Conservation (phyloP, 345 rosid species). For the Carallia brachiata region DNA sequence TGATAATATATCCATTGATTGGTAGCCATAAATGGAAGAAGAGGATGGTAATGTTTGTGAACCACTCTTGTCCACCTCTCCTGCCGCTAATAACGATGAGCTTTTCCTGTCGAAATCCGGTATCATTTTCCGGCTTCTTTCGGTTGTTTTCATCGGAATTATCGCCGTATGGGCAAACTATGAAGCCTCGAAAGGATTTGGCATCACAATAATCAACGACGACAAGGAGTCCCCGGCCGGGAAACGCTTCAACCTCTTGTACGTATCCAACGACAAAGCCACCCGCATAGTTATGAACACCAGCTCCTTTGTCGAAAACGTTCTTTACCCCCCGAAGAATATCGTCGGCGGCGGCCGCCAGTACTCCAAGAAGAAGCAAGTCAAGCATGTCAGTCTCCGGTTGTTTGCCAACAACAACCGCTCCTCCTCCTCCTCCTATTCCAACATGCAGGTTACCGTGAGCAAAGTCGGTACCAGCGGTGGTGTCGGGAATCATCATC, state of each 20-base stretch:
- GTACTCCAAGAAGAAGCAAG: constrained; percentile 22
- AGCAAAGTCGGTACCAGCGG: constrained; percentile 17
- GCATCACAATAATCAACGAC: constrained; percentile 39
- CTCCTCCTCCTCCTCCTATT: not conserved
- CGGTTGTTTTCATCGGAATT: constrained; percentile 34
- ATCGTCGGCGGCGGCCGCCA: not conserved
- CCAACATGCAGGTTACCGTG: constrained; percentile 8
- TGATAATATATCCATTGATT: not conserved
- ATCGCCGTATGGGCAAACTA: constrained; percentile 57
- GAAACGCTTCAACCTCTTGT: constrained; percentile 43
- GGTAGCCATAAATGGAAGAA: not conserved
- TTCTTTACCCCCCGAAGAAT: constrained; percentile 30
- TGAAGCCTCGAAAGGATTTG: constrained; percentile 56
- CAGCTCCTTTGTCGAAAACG: constrained; percentile 36
- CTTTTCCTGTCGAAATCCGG: constrained; percentile 1
- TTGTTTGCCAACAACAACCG: constrained; percentile 17
- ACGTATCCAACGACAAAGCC: constrained; percentile 53
- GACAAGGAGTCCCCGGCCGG: constrained; percentile 15
- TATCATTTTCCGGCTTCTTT: constrained; percentile 35
- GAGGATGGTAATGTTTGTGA: not conserved
- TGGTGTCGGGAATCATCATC: not conserved
- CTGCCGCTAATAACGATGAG: not conserved
- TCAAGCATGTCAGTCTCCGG: constrained; percentile 38
- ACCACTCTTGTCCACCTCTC: not conserved
- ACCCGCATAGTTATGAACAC: constrained; percentile 42